These are phyloP conservation scores for Gossypium mustelinum DNA, from an alignment of 345 rosid genomes.

Conservation along the genomic window DNA sequence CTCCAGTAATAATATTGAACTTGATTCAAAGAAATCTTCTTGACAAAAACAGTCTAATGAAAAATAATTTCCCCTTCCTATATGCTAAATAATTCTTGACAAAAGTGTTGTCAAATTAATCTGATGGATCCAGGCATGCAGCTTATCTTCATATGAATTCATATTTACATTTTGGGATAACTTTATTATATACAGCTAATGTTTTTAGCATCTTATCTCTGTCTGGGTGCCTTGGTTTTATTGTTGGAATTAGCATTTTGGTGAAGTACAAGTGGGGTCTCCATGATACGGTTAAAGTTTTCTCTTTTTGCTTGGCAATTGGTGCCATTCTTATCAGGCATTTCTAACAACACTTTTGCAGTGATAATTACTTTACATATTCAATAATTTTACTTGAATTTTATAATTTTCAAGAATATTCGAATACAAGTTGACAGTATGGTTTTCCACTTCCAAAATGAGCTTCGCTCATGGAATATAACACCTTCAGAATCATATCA, in stretches of 20 bases:
- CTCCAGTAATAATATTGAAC: too few species aligned
- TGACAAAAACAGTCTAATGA: too few species aligned
- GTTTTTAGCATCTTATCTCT: not conserved
- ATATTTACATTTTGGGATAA: not conserved
- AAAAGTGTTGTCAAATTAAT: too few species aligned
- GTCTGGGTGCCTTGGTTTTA: not conserved
- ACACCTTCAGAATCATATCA: not conserved
- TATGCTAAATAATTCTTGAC: too few species aligned
- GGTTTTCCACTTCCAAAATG: not conserved
- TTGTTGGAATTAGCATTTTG: not conserved
- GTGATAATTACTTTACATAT: not conserved
- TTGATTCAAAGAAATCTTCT: too few species aligned
- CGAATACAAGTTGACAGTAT: not conserved
- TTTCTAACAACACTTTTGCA: not conserved
- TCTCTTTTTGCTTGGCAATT: not conserved
- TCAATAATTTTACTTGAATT: not conserved
- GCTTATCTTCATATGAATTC: too few species aligned
- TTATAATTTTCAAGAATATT: too few species aligned
- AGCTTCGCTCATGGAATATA: not conserved
- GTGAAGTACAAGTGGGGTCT: not conserved
- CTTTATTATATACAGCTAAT: not conserved
- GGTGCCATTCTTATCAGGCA: slow-evolving; percentile 10
- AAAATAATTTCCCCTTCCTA: too few species aligned
- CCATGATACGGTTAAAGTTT: not conserved
- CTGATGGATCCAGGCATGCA: too few species aligned